Conservation (phyloP, 306 rosid genomes). For the Quercus rubra region DNA sequence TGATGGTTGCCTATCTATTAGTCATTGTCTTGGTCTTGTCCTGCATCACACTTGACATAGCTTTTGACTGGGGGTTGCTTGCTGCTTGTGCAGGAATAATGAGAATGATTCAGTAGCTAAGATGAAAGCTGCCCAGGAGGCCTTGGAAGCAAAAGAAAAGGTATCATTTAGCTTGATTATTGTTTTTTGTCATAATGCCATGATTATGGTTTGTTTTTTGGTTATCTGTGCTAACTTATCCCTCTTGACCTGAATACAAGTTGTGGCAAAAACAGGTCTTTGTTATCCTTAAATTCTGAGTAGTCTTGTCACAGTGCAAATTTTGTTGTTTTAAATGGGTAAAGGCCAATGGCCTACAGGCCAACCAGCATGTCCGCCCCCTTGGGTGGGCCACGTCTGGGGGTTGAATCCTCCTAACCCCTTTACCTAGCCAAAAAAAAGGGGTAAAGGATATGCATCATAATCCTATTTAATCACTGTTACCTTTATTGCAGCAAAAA, state of each 20-base stretch:
- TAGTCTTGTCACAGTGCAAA: not conserved
- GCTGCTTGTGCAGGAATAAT: constrained; percentile 61
- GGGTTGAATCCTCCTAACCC: too few species aligned
- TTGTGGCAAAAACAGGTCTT: not conserved
- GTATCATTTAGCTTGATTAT: constrained; percentile 27
- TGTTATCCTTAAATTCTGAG: not conserved
- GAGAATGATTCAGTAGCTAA: constrained; percentile 66
- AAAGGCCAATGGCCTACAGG: not conserved
- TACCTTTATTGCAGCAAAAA: constrained; percentile 58
- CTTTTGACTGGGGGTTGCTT: constrained; percentile 34
- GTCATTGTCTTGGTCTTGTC: too few species aligned
- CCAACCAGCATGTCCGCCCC: too few species aligned
- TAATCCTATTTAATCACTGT: constrained; percentile 1
- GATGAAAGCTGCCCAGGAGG: constrained; percentile 90
- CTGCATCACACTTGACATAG: constrained; percentile 10
- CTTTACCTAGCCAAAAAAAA: too few species aligned
- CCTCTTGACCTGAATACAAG: not conserved
- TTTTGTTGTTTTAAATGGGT: not conserved
- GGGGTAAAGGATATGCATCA: not conserved
- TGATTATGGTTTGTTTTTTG: not conserved
- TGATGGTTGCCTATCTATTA: too few species aligned
- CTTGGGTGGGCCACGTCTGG: too few species aligned
- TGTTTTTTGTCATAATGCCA: not conserved
- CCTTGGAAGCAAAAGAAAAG: constrained; percentile 77
- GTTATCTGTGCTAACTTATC: not conserved